phyloP scores from a whole-genome alignment of 1,139 yeast species.

The Scheffersomyces lignicola region DNA sequence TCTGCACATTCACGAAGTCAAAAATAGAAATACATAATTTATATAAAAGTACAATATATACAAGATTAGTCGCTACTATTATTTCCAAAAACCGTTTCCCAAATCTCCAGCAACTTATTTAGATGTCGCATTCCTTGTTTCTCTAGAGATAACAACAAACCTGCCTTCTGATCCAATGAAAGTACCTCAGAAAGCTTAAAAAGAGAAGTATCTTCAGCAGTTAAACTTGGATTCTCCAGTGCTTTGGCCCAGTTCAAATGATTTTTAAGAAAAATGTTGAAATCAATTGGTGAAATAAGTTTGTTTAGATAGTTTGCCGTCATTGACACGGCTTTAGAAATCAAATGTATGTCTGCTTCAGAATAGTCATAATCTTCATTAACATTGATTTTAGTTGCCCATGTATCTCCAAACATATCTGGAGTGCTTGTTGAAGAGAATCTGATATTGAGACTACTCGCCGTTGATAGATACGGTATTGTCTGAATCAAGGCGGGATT shows the following conservation, averaged over 20 bases:
- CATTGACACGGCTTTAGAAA: conserved; percentile 33
- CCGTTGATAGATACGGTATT: conserved; percentile 61
- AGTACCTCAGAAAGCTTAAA: conserved; percentile 13
- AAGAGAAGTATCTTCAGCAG: conserved; percentile 13
- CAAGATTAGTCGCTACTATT: background rate
- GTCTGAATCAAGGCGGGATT: conserved; percentile 40
- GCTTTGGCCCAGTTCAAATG: conserved; percentile 7
- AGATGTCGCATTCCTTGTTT: conserved; percentile 10
- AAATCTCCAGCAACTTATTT: conserved; percentile 17
- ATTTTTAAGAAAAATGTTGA: conserved; percentile 13
- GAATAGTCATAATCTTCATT: conserved; percentile 52
- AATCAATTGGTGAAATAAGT: conserved; percentile 28
- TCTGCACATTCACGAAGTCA: too few species aligned
- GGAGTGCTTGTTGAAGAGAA: conserved; percentile 32
- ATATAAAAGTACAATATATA: background rate
- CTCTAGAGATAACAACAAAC: conserved; percentile 17
- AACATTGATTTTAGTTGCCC: conserved; percentile 52
- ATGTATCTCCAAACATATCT: conserved; percentile 33
- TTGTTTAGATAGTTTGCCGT: conserved; percentile 31
- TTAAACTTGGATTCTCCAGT: conserved; percentile 9
- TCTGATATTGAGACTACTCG: conserved; percentile 42
- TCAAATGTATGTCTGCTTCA: conserved; percentile 33
- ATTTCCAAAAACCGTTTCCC: conserved; percentile 16
- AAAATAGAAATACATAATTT: too few species aligned
- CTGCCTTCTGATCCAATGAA: conserved; percentile 23